Evolutionary conservation across 768 basidiomycete species (phyloP).

Genomic region (Clathrus columnatus): DNA sequence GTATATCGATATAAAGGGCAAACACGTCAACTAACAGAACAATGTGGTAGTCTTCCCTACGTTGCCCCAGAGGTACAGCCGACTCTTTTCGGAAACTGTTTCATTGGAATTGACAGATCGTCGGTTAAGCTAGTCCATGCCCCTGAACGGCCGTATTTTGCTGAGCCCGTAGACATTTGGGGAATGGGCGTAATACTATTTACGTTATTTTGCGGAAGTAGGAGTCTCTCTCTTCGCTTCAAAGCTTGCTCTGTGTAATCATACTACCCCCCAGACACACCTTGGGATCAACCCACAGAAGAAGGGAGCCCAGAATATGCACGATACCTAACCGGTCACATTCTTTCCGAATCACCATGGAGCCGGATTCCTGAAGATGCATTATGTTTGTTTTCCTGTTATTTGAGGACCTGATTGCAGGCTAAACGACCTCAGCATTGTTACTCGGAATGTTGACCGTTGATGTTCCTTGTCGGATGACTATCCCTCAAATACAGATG

Average conservation of each 20-base stretch:
- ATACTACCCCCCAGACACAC: constrained; percentile 59
- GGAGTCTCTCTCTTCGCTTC: constrained; percentile 8
- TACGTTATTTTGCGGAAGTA: constrained; percentile 85
- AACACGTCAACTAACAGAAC: constrained; percentile 64
- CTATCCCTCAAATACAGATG: constrained; percentile 41
- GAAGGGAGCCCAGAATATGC: constrained; percentile 64
- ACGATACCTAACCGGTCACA: constrained; percentile 64
- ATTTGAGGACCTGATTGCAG: neutral
- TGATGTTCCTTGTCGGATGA: constrained; percentile 59
- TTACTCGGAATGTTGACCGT: constrained; percentile 68
- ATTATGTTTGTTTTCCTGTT: constrained; percentile 43
- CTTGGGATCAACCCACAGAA: constrained; percentile 90
- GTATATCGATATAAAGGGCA: constrained; percentile 86
- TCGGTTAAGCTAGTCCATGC: neutral
- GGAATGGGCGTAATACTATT: constrained; percentile 92
- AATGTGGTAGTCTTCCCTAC: constrained; percentile 90
- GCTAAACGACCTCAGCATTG: constrained; percentile 41
- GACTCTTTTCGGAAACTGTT: neutral
- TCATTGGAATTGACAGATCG: neutral
- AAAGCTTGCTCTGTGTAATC: neutral
- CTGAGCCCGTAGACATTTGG: constrained; percentile 95
- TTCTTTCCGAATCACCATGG: constrained; percentile 78
- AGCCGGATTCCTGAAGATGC: constrained; percentile 47
- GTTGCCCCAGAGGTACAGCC: constrained; percentile 80
- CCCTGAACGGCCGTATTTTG: constrained; percentile 50